These are phyloP conservation scores for Chrysanthemum seticuspe DNA, from an alignment of 129 eudicot species.

Conservation along the genomic window DNA sequence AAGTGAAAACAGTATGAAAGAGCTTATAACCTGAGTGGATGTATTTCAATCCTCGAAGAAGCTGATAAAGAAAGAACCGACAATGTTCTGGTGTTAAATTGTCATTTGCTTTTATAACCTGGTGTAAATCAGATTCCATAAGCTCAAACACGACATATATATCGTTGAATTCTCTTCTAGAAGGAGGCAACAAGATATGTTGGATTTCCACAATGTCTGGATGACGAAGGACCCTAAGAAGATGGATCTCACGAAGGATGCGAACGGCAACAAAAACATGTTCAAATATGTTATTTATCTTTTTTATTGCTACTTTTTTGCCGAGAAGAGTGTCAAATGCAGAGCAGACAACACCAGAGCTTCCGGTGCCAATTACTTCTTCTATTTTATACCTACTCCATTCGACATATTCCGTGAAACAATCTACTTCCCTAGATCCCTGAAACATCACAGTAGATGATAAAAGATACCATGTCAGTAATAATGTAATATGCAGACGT, in stretches of 20 bases:
- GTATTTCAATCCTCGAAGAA: constrained; percentile 12
- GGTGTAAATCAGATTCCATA: constrained; percentile 47
- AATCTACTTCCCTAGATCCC: constrained; percentile 30
- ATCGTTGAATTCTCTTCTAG: constrained; percentile 39
- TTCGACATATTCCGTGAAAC: constrained; percentile 39
- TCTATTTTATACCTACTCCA: constrained; percentile 30
- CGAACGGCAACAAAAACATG: constrained; percentile 36
- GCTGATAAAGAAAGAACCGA: constrained; percentile 39
- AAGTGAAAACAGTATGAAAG: too few relatives aligned
- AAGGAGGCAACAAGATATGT: constrained; percentile 38
- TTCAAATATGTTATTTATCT: constrained; percentile 39
- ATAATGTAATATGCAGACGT: not conserved
- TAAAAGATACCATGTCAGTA: not conserved
- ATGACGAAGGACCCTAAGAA: constrained; percentile 41
- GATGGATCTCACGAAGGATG: constrained; percentile 41
- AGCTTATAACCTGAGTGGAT: not conserved
- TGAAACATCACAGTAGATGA: constrained; percentile 7
- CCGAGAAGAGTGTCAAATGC: constrained; percentile 38
- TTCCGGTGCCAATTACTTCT: constrained; percentile 43
- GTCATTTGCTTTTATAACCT: constrained; percentile 38
- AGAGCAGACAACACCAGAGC: constrained; percentile 43
- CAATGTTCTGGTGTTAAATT: constrained; percentile 38
- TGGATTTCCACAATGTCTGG: constrained; percentile 47
- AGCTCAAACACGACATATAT: constrained; percentile 39
- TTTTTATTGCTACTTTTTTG: constrained; percentile 41